Conservation (phyloP, 257 asterid species). For the Solanum chaucha region DNA sequence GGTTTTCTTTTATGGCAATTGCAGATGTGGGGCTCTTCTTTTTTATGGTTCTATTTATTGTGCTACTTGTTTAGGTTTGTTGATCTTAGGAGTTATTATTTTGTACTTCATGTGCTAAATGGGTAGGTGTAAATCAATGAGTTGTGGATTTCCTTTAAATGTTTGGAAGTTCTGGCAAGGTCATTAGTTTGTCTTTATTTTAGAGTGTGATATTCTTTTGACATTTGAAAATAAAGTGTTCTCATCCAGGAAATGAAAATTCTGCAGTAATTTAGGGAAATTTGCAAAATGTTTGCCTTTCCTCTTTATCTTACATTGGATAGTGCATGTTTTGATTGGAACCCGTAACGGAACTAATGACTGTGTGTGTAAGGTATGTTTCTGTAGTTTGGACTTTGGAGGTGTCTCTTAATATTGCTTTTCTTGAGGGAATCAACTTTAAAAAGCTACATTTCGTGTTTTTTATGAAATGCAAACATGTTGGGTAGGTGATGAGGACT, state of each 20-base stretch:
- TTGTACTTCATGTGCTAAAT: not conserved
- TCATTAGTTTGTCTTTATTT: not conserved
- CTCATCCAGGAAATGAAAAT: not conserved
- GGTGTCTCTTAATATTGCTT: not conserved
- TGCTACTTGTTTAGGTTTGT: not conserved
- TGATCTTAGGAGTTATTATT: not conserved
- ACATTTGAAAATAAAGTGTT: not conserved
- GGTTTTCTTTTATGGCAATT: not conserved
- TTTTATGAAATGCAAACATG: not conserved
- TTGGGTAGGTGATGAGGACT: not conserved
- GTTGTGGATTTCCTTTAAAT: not conserved
- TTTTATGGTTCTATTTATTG: not conserved
- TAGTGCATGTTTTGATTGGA: not conserved
- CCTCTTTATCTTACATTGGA: not conserved
- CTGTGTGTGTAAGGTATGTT: not conserved
- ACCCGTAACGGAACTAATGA: not conserved
- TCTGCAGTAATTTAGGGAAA: not conserved
- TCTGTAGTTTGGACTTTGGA: not conserved
- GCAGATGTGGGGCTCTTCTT: not conserved
- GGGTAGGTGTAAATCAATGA: not conserved
- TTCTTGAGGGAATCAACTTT: not conserved
- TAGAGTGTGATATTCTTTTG: not conserved
- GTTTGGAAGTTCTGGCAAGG: not conserved
- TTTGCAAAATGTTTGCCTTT: not conserved
- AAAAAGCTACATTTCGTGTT: not conserved